Base-by-base conservation (phyloP, 768 basidiomycete species). In the Mycena vulgaris region DNA sequence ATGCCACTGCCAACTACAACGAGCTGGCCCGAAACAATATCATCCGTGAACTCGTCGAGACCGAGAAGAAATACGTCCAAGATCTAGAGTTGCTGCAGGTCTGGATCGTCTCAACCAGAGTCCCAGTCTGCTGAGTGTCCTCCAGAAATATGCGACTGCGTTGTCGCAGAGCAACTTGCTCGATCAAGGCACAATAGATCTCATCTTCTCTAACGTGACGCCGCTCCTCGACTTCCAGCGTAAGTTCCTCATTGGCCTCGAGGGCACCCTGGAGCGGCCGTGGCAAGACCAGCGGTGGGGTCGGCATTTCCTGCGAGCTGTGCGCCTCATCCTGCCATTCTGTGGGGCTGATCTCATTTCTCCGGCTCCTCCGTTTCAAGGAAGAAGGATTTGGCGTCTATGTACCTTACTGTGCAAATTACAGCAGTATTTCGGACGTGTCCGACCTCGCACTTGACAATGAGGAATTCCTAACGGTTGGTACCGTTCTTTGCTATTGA, bases 231-330 rank as follows among this genome's bases (percentile, higher is more conserved):
- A 99, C 81, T 98, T 99, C 77, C 97, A 98, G 80, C 90, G 96
- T 71, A 91, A 92, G 78, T 96, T 97, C 82, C 90, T 96, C 61
- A 95, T 96, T 80, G 91, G 90, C 35, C 84, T 97, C 31, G 96
- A 97, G 79, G 90, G 90, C 74, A 95, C 91, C 14, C 92, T 92
- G 37, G 94, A 95, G 79, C 81, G 5, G 5, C 6, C 13, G 19
- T 45, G 42, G 16, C 21, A 45, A 17, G 42, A 45, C 16, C 42
- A 45, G 17, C 42, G 42, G 17, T 45, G 42, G 42, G 42, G 42
- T 9, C 17, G 13, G 21, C 42, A 45, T 45, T 45, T 45, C 42
- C 5, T 45, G 16, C 16, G 21, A 14, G 7, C 42, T 45, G 42
- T 45, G 42, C 9, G 17, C 17, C 5, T 45, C 3, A 5, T 5